Conservation (phyloP, 1,284 basidiomycete species). For the Cerioporus squamosus region DNA sequence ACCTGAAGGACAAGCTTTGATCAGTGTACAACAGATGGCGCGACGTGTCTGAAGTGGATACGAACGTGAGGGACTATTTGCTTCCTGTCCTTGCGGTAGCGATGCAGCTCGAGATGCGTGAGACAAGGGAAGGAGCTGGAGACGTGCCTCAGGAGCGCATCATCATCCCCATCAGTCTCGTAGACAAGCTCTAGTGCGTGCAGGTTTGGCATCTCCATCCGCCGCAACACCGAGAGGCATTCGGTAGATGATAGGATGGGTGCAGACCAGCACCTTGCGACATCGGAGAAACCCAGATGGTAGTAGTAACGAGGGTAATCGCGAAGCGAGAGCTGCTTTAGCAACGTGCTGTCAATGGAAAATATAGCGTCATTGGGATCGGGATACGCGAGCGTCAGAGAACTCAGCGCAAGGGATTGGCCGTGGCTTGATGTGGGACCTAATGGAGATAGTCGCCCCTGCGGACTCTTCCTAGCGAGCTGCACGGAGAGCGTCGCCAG, state of each 20-base stretch:
- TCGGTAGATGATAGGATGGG: not conserved
- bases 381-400: slow-evolving; percentile 2
- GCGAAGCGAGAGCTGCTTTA: not conserved
- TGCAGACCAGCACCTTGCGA: not conserved
- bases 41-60: not conserved
- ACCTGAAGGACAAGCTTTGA: not conserved
- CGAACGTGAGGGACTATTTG: not conserved
- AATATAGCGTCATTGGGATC: slow-evolving; percentile 4
- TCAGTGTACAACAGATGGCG: not conserved
- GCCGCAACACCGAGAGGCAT: not conserved
- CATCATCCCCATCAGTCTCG: not conserved
- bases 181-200: not conserved
- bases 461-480: not conserved
- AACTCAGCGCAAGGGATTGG: not conserved
- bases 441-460: not conserved
- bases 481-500: not conserved
- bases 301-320: slow-evolving; percentile 3
- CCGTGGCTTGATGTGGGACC: too few species aligned
- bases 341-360: not conserved
- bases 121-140: not conserved
- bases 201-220: not conserved
- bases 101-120: not conserved
- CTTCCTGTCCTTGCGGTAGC: not conserved
- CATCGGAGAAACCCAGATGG: not conserved
- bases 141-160: not conserved